Evolutionary conservation across 2,329 filamentous ascomycete genomes (phyloP), one percentile per base, ranked within the genome.

Genomic region (Exutisphaerella laricina): DNA sequence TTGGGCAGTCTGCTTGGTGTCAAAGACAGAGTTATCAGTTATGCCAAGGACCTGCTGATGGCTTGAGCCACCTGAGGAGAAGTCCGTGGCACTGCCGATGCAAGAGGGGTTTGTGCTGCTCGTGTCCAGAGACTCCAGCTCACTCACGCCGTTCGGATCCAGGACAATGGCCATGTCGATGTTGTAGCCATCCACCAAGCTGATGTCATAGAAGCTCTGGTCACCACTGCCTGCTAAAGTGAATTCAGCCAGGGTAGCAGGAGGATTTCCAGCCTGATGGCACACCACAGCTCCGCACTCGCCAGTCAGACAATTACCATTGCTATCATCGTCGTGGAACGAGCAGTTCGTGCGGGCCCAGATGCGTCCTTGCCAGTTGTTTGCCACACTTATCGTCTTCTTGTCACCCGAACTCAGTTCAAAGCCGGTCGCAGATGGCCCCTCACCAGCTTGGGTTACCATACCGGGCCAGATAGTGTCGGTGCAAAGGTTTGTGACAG

Each of bases 261-360:
- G 87, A 21, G 80, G 77, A 43, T 79, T 73, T 13, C 86, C 85
- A 21, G 55, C 57, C 43, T 54, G 50, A 55, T 76, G 70, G 67
- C 84, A 94, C 58, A 83, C 70, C 46, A 90, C 57, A 46, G 77
- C 74, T 45, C 80, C 79, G 62, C 87, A 92, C 63, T 92, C 86
- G 5, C 86, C 86, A 2, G 85, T 88, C 38, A 70, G 63, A 64
- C 87, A 92, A 30, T 61, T 63, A 21, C 67, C 63, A 16, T 66
- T 64, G 39, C 73, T 79, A 1, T 81, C 83, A 35, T 79, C 74
- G 12, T 70, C 70, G 54, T 82, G 79, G 62, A 88, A 87, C 28
- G 77, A 85, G 67, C 87, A 94, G 60, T 92, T 92, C 13, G 86
- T 90, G 41, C 87, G 74, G 9, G 81, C 87, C 87, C 86, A 92